Percentiles rank a stretch among this genome's conserved stretches.
phyloP scores from a whole-genome alignment of 805 yeast genomes.

The Wickerhamiella occidentalis region DNA sequence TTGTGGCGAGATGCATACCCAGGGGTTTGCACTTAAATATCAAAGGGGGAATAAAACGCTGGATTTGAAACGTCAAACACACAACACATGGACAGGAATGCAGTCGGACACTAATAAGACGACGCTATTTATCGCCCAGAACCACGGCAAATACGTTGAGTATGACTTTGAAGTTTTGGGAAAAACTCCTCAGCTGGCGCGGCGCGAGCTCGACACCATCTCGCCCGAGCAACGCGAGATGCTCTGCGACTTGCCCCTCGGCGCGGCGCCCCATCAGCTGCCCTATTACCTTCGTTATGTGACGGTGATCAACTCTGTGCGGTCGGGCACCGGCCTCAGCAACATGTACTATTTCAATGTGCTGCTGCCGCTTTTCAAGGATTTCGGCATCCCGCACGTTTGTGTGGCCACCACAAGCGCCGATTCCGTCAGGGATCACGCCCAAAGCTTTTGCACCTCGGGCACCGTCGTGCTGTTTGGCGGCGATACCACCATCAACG shows the following conservation, averaged over 20 bases:
- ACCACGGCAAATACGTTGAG: background rate
- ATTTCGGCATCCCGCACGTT: conserved; percentile 26
- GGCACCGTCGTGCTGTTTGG: conserved; percentile 51
- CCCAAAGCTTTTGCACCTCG: conserved; percentile 23
- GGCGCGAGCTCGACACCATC: background rate
- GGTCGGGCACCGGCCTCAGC: conserved; percentile 24
- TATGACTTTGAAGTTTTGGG: background rate
- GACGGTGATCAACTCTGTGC: conserved; percentile 27
- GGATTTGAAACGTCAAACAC: background rate
- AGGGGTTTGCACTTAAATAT: background rate
- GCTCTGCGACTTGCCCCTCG: background rate
- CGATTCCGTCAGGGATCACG: conserved; percentile 26
- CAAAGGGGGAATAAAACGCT: background rate
- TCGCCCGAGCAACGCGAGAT: background rate
- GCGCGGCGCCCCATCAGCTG: background rate
- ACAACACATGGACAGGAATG: background rate
- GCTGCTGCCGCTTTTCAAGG: conserved; percentile 27
- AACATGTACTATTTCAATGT: conserved; percentile 24
- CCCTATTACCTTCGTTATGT: conserved; percentile 17
- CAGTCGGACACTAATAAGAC: background rate
- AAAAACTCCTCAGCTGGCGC: background rate
- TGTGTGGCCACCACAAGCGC: conserved; percentile 28
- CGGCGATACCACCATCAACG: conserved; percentile 79
- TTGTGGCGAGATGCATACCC: conserved; percentile 2
- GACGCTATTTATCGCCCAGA: background rate